Base-by-base conservation (phyloP, 441 rosid genomes). In the Dalechampia spathulata region DNA sequence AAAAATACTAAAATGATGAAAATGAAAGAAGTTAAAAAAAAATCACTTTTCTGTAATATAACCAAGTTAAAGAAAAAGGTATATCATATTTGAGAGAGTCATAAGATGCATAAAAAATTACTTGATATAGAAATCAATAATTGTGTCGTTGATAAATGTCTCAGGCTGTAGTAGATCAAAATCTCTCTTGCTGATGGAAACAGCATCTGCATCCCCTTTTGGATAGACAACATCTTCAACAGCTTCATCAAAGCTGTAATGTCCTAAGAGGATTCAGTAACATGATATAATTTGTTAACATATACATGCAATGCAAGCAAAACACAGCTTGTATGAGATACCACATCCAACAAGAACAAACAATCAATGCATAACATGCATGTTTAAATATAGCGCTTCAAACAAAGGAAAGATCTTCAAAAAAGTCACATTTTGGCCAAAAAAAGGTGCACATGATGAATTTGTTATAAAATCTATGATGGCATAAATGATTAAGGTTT, bases 61-160 rank as follows among this genome's bases (percentile, higher is more conserved):
- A 3, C 3, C 34, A 44, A 46, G 26, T 13, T 15, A 60, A 14
- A 15, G 51, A 52, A 62, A 52, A 30, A 30, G 34, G 34, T 8
- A 53, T 39, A 39, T 40, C 19, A 32, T 1, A 25, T 13, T 22
- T 42, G 52, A 57, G 16, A 57, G 43, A 41, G 4, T 1, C 34
- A 36, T 14, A 27, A 27, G 21, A n/a, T 17, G 54, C 20, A 55
- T 15, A 5, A 49, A 17, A 44, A 63, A 87, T 78, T 65, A 87
- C 99, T 77, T 79, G 61, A 90, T 86, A 65, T 90, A 94, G 55
- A 94, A 90, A 81, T 94, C 99, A 74, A 94, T 78, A 55, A 94
- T 86, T 34, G 88, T 90, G 67, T 94, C 99, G 60, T 94, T 90
- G 73, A 94, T 57, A 68, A 94, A 94, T 48, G 83, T 78, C 65